Evolutionary conservation across 768 basidiomycete species (phyloP), one percentile per base, ranked within the genome.

Genomic region (Tricholoma furcatifolium): DNA sequence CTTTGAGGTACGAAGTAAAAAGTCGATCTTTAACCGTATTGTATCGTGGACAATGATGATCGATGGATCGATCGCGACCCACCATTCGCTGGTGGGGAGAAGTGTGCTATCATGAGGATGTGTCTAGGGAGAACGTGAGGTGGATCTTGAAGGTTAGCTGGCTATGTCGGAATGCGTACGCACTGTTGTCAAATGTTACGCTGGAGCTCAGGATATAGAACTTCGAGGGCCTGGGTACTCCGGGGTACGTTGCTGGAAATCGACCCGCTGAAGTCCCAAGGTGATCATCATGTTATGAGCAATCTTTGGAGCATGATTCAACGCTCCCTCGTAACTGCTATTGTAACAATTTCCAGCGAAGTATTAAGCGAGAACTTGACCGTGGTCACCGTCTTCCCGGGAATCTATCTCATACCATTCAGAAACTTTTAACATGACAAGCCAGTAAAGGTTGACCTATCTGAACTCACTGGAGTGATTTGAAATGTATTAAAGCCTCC

Each of bases 81-180:
- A 67, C 72, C 74, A 74, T 43, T 70, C 64, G 18, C 52, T 62
- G 2, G 70, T 74, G 8, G 74, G 73, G 6, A 74, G 62, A 10
- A 76, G 66, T 1, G 67, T 71, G 53, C 69, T 66, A 54, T 74
- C 73, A 54, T 74, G 66, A 21, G 70, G 69, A 43, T 74, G 72
- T 45, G 65, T 72, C 73, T 75, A 42, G n/a, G n/a, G 23, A 23
- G 40, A 31, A 36, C 31, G 15, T 8, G 7, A 47, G 9, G n/a
- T n/a, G 31, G 36, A 4, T n/a, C n/a, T n/a, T n/a, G n/a, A 53
- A 44, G 11, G 8, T 47, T 47, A 23, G 42, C 23, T 23, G 9
- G 31, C 10, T 41, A 35, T 10, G 34, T 42, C 21, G 14, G 18
- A 20, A 35, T 5, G 1, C 24, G n/a, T 35, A 43, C 72, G 38